These are phyloP conservation scores for Vaccinium vitisidaea DNA, from an alignment of 148 eudicot genomes.

Conservation along the genomic window DNA sequence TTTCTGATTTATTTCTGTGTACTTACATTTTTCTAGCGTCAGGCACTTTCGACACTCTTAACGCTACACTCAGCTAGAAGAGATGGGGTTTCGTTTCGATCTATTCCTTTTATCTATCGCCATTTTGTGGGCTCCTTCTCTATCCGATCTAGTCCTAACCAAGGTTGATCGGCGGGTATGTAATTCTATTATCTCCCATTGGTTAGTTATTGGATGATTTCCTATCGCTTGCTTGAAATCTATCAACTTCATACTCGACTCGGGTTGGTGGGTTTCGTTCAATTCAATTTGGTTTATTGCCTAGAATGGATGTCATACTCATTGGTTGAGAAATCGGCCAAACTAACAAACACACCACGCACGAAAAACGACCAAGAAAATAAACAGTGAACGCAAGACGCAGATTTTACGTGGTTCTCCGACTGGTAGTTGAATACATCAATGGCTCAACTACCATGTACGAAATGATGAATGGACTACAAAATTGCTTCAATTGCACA, in stretches of 20 bases:
- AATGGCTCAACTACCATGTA: neutral
- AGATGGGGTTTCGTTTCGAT: slow-evolving; percentile 38
- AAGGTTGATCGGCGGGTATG: slow-evolving; percentile 83
- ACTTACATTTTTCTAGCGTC: neutral
- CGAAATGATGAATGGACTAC: neutral
- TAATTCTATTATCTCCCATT: neutral
- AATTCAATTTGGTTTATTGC: neutral
- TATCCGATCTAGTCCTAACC: slow-evolving; percentile 81
- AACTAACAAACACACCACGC: neutral
- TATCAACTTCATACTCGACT: neutral
- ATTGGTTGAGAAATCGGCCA: neutral
- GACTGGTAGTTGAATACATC: neutral
- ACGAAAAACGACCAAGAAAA: neutral
- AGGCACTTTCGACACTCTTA: neutral
- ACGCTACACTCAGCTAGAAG: neutral
- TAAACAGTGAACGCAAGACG: neutral
- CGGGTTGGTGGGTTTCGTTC: neutral
- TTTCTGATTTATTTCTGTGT: neutral
- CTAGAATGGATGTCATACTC: slow-evolving; percentile 3
- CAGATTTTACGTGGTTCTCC: neutral
- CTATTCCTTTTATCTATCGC: slow-evolving; percentile 31
- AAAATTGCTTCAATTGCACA: neutral
- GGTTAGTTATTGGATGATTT: neutral
- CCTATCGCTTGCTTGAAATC: neutral
- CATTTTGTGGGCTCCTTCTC: slow-evolving; percentile 35